Evolutionary conservation across 805 yeast species (phyloP).

Genomic region (Blastobotrys mokoenaii): DNA sequence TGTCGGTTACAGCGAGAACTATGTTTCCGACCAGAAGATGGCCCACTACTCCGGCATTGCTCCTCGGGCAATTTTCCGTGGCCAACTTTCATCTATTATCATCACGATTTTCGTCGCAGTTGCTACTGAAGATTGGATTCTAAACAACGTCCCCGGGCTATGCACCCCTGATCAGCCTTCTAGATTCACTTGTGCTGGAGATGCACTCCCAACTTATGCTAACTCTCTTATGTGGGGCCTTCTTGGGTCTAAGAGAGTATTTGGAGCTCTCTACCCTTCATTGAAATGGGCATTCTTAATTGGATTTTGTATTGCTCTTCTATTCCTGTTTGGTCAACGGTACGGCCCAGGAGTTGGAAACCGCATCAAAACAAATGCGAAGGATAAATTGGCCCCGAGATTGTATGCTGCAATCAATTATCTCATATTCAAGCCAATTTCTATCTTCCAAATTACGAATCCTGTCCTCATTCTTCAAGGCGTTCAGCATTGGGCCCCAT

Average conservation of each 20-base stretch:
- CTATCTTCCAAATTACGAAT: constrained; percentile 17
- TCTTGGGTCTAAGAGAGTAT: constrained; percentile 41
- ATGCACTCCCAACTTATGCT: constrained; percentile 37
- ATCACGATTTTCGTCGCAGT: constrained; percentile 25
- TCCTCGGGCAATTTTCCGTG: constrained; percentile 47
- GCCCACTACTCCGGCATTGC: constrained; percentile 54
- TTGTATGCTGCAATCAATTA: neutral
- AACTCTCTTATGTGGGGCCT: constrained; percentile 40
- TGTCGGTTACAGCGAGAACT: constrained; percentile 54
- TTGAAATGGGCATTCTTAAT: constrained; percentile 39
- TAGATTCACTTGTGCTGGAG: constrained; percentile 30
- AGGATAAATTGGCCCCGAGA: neutral
- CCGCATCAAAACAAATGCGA: neutral
- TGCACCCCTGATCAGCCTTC: constrained; percentile 34
- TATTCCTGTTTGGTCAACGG: constrained; percentile 17
- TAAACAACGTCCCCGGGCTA: constrained; percentile 28
- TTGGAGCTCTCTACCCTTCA: constrained; percentile 30
- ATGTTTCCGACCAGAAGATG: constrained; percentile 48
- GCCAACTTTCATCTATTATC: constrained; percentile 36
- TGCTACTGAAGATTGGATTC: constrained; percentile 28
- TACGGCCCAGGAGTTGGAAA: constrained; percentile 1
- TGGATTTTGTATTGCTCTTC: constrained; percentile 30
- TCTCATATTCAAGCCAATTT: neutral
- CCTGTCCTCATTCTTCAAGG: constrained; percentile 43
- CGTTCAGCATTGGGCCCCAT: constrained; percentile 34